Conservation (phyloP, 1,284 basidiomycete species). For the Pholiota adiposa region DNA sequence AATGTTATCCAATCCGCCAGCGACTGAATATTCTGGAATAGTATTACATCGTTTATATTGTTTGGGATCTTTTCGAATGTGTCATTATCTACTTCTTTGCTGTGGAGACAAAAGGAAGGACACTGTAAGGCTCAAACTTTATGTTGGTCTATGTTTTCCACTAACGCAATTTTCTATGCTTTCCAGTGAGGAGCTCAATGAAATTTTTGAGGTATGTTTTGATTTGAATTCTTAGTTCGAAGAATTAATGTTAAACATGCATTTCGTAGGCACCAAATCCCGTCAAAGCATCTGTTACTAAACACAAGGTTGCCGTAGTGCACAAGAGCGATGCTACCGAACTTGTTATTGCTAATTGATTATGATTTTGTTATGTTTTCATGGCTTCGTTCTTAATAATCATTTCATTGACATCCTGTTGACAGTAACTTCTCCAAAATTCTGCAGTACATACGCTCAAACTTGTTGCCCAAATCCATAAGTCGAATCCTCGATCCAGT, state of each 20-base stretch:
- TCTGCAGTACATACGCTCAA: no score
- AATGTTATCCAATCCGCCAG: background rate
- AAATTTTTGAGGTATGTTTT: constrained; percentile 40
- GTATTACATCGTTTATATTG: constrained; percentile 43
- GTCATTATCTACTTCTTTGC: constrained; percentile 13
- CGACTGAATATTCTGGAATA: constrained; percentile 14
- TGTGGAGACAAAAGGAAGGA: constrained; percentile 43
- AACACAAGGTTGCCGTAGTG: constrained; percentile 40
- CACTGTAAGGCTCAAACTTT: constrained; percentile 35
- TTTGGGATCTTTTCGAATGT: constrained; percentile 16
- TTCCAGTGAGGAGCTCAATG: constrained; percentile 43
- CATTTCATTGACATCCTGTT: no score
- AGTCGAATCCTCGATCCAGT: no score
- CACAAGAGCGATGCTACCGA: constrained; percentile 30
- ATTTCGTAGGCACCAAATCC: constrained; percentile 36
- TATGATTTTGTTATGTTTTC: constrained; percentile 4
- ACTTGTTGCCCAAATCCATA: no score
- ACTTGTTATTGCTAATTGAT: constrained; percentile 1
- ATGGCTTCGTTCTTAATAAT: background rate
- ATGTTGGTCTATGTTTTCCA: background rate
- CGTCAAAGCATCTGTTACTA: constrained; percentile 41
- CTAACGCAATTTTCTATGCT: background rate
- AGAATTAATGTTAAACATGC: no score
- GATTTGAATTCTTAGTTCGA: background rate
- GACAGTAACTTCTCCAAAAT: no score